Percentiles rank a stretch among this genome's conserved stretches.
These are phyloP conservation scores for Ophiocordyceps polyrhachis-furcata DNA, from an alignment of 2,329 filamentous ascomycete genomes.

Conservation along the genomic window DNA sequence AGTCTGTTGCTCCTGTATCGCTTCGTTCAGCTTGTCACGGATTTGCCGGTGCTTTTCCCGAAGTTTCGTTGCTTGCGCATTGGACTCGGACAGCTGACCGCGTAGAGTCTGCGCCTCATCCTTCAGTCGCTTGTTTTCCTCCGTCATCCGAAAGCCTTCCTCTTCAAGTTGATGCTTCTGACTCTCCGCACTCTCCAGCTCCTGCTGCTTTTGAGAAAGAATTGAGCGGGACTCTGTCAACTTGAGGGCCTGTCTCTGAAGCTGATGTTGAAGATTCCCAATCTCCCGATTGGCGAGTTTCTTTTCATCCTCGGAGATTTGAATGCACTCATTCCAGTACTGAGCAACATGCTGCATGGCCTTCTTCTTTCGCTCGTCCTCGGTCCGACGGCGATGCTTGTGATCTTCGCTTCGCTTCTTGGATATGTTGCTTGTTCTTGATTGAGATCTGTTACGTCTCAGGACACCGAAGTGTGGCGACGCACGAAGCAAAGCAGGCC, in stretches of 20 bases:
- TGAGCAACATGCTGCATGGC: conserved; percentile 15
- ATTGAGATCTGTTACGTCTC: conserved; percentile 7
- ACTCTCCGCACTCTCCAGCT: conserved; percentile 8
- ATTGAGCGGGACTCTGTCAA: conserved; percentile 3
- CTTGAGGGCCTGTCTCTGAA: conserved; percentile 6
- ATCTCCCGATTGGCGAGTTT: conserved; percentile 9
- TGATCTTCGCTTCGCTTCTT: conserved; percentile 8
- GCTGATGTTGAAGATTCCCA: conserved; percentile 8
- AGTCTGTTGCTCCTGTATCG: conserved; percentile 25
- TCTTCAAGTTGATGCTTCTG: conserved; percentile 10
- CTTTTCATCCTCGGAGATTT: conserved; percentile 12
- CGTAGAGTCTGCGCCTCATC: conserved; percentile 11
- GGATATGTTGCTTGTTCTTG: conserved; percentile 15
- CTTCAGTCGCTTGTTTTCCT: conserved; percentile 9
- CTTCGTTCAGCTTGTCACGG: conserved; percentile 24
- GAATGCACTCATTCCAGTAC: conserved; percentile 16
- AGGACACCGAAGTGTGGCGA: neutral
- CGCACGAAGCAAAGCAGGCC: conserved; percentile 1
- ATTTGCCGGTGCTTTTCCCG: conserved; percentile 16
- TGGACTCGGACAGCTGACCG: conserved; percentile 8
- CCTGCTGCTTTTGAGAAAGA: conserved; percentile 6
- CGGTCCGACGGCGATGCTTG: conserved; percentile 4
- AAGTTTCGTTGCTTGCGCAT: conserved; percentile 5
- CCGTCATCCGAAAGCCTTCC: conserved; percentile 5
- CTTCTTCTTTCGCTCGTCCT: conserved; percentile 9